Base-by-base conservation (phyloP, 306 rosid species). In the Quercus robur region DNA sequence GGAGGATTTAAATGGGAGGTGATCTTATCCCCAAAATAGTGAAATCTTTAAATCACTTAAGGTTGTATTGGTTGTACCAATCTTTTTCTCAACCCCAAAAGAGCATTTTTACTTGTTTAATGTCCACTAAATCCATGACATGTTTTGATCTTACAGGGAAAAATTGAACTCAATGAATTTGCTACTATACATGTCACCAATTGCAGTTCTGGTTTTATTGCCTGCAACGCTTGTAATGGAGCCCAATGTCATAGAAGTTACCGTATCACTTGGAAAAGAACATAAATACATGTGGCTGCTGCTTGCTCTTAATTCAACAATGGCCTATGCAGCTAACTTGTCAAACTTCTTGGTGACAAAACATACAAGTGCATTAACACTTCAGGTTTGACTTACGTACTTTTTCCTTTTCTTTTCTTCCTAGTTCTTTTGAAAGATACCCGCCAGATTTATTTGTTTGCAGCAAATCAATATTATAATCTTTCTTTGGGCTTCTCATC, bases 281-380 rank as follows among this genome's bases (percentile, higher is more conserved):
- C 78, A 91, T 76, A 95, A 80, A 75, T 90, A 80, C 75, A 86
- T 95, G 96, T 90, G 97, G 91, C 78, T 95, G 72, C 99, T 95
- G 87, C 94, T 95, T 90, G 81, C 88, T 61, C 78, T 95, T 63
- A 95, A 95, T 84, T 95, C 99, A 46, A 88, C 84, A 26, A 56
- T 94, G 83, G 98, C 98, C 56, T 95, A 90, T 86, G 84, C 87
- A 13, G 99, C 99, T 46, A 95, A 95, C 90, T 78, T 95, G 85
- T 82, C 94, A 82, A 95, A 95, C 87, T 93, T 95, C 91, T 87
- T 95, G 93, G 99, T 95, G 74, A 95, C 98, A n/a, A 93, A 95
- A 83, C 92, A 95, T 82, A 95, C 99, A 33, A 95, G 99, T 75
- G 94, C 99, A 44, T 85, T 93, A 21, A 95, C 98, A 31, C 98